Percentiles rank a stretch among this genome's conserved stretches.
Conservation (phyloP, 2,329 filamentous ascomycete species). For the Neofusicoccum laricinum region DNA sequence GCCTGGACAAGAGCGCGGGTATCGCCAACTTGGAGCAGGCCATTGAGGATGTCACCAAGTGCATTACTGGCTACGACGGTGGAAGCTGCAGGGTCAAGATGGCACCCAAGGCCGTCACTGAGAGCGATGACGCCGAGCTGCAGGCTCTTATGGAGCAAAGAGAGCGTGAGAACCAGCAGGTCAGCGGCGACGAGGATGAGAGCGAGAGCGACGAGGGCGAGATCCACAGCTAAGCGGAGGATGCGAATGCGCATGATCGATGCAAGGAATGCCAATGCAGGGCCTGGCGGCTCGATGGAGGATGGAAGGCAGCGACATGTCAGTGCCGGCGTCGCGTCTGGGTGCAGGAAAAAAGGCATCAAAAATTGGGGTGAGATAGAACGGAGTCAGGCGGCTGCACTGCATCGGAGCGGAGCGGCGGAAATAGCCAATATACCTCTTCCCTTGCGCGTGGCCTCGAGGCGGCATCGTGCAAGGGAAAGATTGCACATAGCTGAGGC, state of each 20-base stretch:
- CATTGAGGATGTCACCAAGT: slow-evolving; percentile 79
- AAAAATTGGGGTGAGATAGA: slow-evolving; percentile 13
- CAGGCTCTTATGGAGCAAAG: slow-evolving; percentile 99
- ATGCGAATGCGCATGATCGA: background rate
- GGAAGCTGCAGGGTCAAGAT: slow-evolving; percentile 90
- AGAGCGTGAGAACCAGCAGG: slow-evolving; percentile 95
- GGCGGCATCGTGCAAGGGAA: background rate
- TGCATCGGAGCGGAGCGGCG: background rate
- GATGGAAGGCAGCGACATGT: background rate
- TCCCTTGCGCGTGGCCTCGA: background rate
- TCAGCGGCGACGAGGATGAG: slow-evolving; percentile 94
- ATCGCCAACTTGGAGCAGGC: slow-evolving; percentile 84
- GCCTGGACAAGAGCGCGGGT: slow-evolving; percentile 85
- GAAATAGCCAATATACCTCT: slow-evolving; percentile 6
- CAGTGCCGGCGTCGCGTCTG: background rate
- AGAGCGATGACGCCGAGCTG: slow-evolving; percentile 95
- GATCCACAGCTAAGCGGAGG: slow-evolving; percentile 25
- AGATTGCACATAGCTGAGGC: too few relatives aligned
- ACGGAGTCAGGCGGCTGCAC: background rate
- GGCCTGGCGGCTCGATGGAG: background rate
- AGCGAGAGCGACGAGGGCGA: slow-evolving; percentile 93
- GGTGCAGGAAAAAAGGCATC: background rate
- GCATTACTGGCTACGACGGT: slow-evolving; percentile 68
- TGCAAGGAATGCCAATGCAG: background rate
- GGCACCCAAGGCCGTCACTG: slow-evolving; percentile 98